Evolutionary conservation across 768 basidiomycete genomes (phyloP), one percentile per base, ranked within the genome.

Genomic region (Galerina sulciceps): DNA sequence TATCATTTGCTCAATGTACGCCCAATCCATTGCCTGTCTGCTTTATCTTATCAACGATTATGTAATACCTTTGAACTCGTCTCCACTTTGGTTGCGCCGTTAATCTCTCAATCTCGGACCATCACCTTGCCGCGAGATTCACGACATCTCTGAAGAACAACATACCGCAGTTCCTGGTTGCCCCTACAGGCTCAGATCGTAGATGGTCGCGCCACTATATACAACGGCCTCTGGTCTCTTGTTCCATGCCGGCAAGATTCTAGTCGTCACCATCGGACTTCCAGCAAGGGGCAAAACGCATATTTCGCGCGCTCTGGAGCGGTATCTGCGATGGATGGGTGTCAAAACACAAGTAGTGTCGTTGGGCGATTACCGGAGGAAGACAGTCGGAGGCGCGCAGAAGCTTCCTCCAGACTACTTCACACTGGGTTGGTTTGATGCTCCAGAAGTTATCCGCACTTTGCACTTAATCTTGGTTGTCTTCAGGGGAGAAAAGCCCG

Each of bases 271-370:
- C 17, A 90, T 98, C 54, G 96, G 96, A 9, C 81, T 99, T 3
- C 96, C 96, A 44, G 96, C 96, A 1, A 85, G 94, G 53, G 94
- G 95, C 35, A 97, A 97, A 77, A 99, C 97, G 0, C 97, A 99
- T 72, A 94, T 99, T 56, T 96, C 95, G 1, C 85, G 96, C 38
- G 89, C 96, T 6, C 82, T 99, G 11, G 96, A 99, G 72, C 87
- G 97, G n/a, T 99, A 99, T 74, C 83, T 99, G 1, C 83, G 94
- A 72, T 99, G 97, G 97, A 92, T 94, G 74, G 97, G 97, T 31
- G 93, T 99, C 53, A 98, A 96, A 75, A 96, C 94, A 0, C 86
- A 90, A 62, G 97, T 99, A 53, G 88, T 98, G 55, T 96, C 94
- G 6, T 79, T 99, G 10, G 97, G 97, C 18, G 97, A 99, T 74